Evolutionary conservation across 495 filamentous ascomycete genomes (phyloP).

Genomic region (Neurospora sp.): DNA sequence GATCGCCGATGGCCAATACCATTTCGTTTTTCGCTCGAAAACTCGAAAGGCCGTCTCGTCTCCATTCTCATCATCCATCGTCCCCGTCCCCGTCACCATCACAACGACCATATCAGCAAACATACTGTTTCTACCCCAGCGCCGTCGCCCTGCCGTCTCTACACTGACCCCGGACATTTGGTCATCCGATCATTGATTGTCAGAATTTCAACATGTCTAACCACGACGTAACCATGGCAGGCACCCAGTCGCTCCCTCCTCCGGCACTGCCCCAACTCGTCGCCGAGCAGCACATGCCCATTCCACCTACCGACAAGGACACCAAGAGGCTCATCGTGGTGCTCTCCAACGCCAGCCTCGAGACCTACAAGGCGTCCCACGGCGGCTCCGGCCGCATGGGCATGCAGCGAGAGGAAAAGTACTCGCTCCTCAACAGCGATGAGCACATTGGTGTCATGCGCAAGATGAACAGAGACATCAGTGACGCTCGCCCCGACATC

Average conservation of each 20-base stretch:
- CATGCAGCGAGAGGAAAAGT: constrained; percentile 76
- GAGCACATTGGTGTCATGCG: constrained; percentile 98
- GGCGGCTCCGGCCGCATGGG: constrained; percentile 53
- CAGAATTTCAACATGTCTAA: constrained; percentile 13
- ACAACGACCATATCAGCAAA: not conserved
- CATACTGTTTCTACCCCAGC: not conserved
- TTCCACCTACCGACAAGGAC: constrained; percentile 76
- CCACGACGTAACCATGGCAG: constrained; percentile 21
- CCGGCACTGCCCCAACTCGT: constrained; percentile 81
- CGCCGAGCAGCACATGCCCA: constrained; percentile 83
- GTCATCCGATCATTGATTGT: not conserved
- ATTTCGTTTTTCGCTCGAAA: not conserved
- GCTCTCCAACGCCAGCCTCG: constrained; percentile 91
- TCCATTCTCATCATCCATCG: not conserved
- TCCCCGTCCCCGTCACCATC: not conserved
- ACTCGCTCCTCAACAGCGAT: constrained; percentile 92
- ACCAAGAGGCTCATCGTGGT: constrained; percentile 88
- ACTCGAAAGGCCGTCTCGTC: not conserved
- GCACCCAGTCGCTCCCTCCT: constrained; percentile 88
- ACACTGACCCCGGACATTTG: not conserved
- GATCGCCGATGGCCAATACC: not conserved
- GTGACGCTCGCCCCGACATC: constrained; percentile 93
- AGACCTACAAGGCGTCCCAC: constrained; percentile 84
- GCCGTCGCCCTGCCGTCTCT: not conserved
- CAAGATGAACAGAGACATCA: constrained; percentile 98